Base-by-base conservation (phyloP, 805 yeast species). In the Metschnikowia cubensis region DNA sequence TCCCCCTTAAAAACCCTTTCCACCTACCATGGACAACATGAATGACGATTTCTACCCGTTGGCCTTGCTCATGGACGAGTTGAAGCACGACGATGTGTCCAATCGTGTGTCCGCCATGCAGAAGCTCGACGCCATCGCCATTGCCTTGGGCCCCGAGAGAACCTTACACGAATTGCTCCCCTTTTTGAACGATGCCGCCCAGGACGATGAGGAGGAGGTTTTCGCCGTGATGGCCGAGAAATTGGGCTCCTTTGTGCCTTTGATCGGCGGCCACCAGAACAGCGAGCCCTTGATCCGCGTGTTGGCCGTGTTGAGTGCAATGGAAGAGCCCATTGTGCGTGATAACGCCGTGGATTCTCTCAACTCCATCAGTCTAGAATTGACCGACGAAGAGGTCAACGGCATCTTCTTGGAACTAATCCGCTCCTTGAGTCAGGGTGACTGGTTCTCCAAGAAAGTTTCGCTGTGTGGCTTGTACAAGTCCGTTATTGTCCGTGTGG, bases 181-280 rank as follows among this genome's bases (percentile, higher is more conserved):
- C 35, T 94, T 92, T 62, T 77, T 94, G 54, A 89, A 85, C 58
- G 91, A 86, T 53, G 94, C 86, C 22, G 89, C 91, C 8, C 94
- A 88, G 57, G 99, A 94, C 61, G 99, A 95, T 66, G 99, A 94
- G 70, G 99, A 94, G 69, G 99, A 94, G 70, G 96, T 94, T 6
- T 85, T 92, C 69, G 89, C 97, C 1, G 92, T 90, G 18, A 78
- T 95, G 55, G 97, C 97, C 3, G 89, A 86, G 59, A 92, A 91
- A 73, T 73, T 94, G 59, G 96, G 96, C 18, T 80, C 81, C 50
- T 92, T 94, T 66, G 83, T 90, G 34, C 96, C 97, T 4, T 80
- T 83, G 52, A 83, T 94, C 50, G 99, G 99, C 43, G 99, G 99
- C 35, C 75, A 71, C 52, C 64, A 65, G 46, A 50, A 73, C 69